These are phyloP conservation scores for Auriculariales sp. DNA, from an alignment of 768 basidiomycete species.

Conservation along the genomic window DNA sequence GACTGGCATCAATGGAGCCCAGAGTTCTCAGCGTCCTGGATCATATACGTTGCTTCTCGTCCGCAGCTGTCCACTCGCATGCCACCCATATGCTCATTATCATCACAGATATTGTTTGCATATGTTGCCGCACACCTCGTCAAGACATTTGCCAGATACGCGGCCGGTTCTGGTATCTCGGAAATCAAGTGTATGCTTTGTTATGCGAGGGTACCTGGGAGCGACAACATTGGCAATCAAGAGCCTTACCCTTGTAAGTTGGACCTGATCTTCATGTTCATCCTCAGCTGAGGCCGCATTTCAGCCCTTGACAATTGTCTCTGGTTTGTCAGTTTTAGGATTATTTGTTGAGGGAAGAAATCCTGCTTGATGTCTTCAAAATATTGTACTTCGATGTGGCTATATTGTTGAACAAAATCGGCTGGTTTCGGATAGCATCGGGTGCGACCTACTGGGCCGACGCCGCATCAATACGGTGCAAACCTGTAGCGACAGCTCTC, in stretches of 20 bases:
- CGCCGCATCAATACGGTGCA: too few species aligned
- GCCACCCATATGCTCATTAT: not conserved
- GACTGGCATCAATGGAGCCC: constrained; percentile 89
- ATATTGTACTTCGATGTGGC: too few species aligned
- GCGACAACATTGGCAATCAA: constrained; percentile 87
- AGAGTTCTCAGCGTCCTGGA: constrained; percentile 56
- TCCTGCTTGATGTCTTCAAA: too few species aligned
- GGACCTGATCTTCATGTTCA: not conserved
- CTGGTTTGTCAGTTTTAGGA: constrained; percentile 88
- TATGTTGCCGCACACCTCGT: constrained; percentile 85
- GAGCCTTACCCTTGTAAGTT: constrained; percentile 80
- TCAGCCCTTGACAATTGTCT: constrained; percentile 92
- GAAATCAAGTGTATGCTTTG: constrained; percentile 99
- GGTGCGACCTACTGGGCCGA: too few species aligned
- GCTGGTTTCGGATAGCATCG: too few species aligned
- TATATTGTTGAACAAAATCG: too few species aligned
- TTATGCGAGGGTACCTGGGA: constrained; percentile 91
- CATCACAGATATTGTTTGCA: constrained; percentile 54
- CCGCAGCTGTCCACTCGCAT: constrained; percentile 19
- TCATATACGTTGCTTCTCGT: constrained; percentile 82
- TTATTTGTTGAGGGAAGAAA: too few species aligned
- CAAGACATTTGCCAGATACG: constrained; percentile 77
- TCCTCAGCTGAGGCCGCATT: not conserved
- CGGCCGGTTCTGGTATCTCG: constrained; percentile 94
- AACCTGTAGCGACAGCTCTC: too few species aligned